These are phyloP conservation scores for Adansonia grandidieri DNA, from an alignment of 441 rosid species.

Conservation along the genomic window DNA sequence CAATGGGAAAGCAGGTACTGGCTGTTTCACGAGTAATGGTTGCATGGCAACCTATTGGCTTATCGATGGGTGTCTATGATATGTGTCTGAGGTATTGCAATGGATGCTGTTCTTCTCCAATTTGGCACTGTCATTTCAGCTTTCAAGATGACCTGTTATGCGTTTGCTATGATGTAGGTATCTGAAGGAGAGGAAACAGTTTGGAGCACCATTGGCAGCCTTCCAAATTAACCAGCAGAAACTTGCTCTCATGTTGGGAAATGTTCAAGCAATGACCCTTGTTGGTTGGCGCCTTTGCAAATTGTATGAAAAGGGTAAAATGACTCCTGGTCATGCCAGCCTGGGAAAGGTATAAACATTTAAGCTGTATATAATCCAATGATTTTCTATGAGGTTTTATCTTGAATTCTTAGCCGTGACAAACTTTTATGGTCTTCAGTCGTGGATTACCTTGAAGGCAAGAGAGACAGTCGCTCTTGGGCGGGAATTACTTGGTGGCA, in stretches of 20 bases:
- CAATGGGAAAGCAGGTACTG: constrained; percentile 57
- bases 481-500: constrained; percentile 91
- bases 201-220: constrained; percentile 95
- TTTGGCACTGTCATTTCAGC: background rate
- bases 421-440: constrained; percentile 41
- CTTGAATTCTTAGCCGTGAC: constrained; percentile 8
- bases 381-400: background rate
- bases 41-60: constrained; percentile 94
- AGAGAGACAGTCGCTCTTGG: constrained; percentile 83
- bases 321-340: constrained; percentile 97
- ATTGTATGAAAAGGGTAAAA: constrained; percentile 72
- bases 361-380: background rate
- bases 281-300: constrained; percentile 98
- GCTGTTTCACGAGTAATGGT: constrained; percentile 96
- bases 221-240: constrained; percentile 93
- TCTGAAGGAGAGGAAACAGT: constrained; percentile 90
- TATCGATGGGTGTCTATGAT: constrained; percentile 93
- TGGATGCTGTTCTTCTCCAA: background rate
- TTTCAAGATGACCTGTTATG: background rate
- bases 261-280: constrained; percentile 87
- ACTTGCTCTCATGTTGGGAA: constrained; percentile 85
- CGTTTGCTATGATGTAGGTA: constrained; percentile 53
- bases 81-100: constrained; percentile 85
- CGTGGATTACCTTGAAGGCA: constrained; percentile 82
- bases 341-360: constrained; percentile 76